Evolutionary conservation across 73 alveolate species (phyloP), one percentile per base, ranked within the genome.

Genomic region (Tetrahymena borealis): DNA sequence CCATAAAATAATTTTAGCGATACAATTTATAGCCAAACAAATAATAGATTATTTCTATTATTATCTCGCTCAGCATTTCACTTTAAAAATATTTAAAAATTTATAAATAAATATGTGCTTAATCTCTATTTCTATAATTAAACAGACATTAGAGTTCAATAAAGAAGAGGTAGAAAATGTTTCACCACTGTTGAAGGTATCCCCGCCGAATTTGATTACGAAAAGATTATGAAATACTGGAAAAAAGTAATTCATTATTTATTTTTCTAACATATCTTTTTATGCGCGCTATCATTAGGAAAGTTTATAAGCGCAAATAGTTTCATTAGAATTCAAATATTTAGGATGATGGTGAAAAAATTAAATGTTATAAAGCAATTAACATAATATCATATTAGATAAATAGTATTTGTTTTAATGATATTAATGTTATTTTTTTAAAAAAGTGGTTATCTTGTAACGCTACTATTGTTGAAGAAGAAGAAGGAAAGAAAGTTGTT

Each of bases 161-260:
- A 60, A 6, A 60, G 85, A 60, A 60, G 85, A 60, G 85, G 85
- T 60, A 60, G 85, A 60, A 60, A 60, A 35, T 60, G 85, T 60
- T 60, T 60, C 85, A 60, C 85, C 85, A 60, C 85, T 5, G 85
- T 60, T 24, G 85, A 60, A 60, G 85, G 85, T 60, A 60, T 60
- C 28, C 85, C 85, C 28, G 37, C 85, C 28, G 85, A 60, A 35
- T 60, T 60, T 60, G 85, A 60, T 60, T 60, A 60, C 28, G 85
- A 60, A 60, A 60, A 60, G 85, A 60, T 60, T 60, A 60, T 60
- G 85, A 60, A 60, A 60, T 60, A 60, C 85, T 60, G 85, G 85
- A 60, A 60, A 60, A 60, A 60, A 35, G 85, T 60, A 60, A 60
- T 3, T 41, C 16, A 40, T n/a, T 42, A 42, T 7, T 42, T 3